Base-by-base conservation (phyloP, 169 alveolate species). In the Eimeria necatrix region DNA sequence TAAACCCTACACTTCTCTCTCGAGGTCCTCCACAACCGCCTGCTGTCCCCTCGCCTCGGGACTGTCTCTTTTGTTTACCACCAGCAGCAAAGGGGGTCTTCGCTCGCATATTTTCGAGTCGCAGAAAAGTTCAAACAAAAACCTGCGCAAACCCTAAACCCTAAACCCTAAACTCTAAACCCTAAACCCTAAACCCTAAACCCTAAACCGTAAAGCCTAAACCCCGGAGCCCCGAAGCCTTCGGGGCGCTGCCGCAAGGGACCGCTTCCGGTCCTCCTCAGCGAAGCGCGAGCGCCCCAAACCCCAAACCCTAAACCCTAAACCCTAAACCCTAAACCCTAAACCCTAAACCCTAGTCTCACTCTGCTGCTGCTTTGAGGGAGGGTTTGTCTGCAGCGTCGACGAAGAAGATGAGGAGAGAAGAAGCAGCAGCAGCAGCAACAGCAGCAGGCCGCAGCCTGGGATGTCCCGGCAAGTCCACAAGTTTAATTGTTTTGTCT, bases 331-430 rank as follows among this genome's bases (percentile, higher is more conserved):
- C 73, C 73, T 61, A 68, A 68, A n/a, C 48, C 48, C 78, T n/a
- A 68, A 61, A 61, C 73, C 73, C 73, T 61, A 5, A 8, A 14
- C n/a, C n/a, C 46, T 71, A 3, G 8, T 26, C 87, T 51, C 9
- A 89, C 94, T 89, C 94, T 16, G 94, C 94, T 9, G 88, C 94
- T 16, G 24, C 78, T n/a, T 89, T 89, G 70, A 89, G 9, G 2
- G 94, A 24, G 46, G 86, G 74, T 26, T 89, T 89, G 51, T 89
- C 94, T 2, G 94, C 76, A 6, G 94, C 87, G 53, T 89, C 94
- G 24, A 89, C 94, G 56, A 89, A 46, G 87, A 89, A 89, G 12
- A 89, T 24, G 7, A 88, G 20, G 60, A 71, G n/a, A n/a, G 14
- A 18, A 74, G 85, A 26, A 4, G 56, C 85, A 7, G 85, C 85